A percentile compares a stretch with the other conserved stretches of the same genome.
Evolutionary conservation across 208 protist genomes (phyloP).

Genomic region (Willaertia magna): DNA sequence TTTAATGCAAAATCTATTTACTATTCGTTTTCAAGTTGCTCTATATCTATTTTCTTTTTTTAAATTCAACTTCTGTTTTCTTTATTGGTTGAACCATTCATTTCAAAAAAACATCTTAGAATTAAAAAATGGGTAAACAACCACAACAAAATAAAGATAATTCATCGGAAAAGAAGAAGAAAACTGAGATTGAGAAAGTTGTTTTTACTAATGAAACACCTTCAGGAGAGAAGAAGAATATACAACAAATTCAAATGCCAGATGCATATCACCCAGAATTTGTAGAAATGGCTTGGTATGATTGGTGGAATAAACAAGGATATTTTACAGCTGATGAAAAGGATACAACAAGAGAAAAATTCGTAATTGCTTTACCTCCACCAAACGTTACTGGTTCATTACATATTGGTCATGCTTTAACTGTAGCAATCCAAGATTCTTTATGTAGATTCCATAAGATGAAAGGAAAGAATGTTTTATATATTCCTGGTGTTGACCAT

Average conservation of each 20-base stretch:
- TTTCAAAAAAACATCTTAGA: not conserved
- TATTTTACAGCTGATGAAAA: constrained; percentile 84
- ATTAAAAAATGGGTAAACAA: not conserved
- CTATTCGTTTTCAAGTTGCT: too few relatives aligned
- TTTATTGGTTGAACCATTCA: too few relatives aligned
- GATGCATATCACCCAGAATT: constrained; percentile 69
- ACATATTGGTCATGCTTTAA: constrained; percentile 99
- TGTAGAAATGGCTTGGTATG: constrained; percentile 93
- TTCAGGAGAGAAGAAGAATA: not conserved
- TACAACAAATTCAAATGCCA: constrained; percentile 40
- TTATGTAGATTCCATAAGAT: constrained; percentile 86
- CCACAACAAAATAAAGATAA: not conserved
- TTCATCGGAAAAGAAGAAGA: not conserved
- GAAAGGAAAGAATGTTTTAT: constrained; percentile 89
- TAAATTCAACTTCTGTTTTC: too few relatives aligned
- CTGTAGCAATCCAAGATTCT: constrained; percentile 82
- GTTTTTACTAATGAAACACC: not conserved
- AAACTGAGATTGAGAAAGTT: not conserved
- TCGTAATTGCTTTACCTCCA: constrained; percentile 94
- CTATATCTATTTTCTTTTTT: too few relatives aligned
- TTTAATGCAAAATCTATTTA: too few relatives aligned
- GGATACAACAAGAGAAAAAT: constrained; percentile 50
- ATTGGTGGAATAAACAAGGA: constrained; percentile 90
- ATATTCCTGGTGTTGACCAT: constrained; percentile 98
- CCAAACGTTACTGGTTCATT: constrained; percentile 99